Conservation (phyloP, 1,139 yeast species). For the Scheffersomyces lignicola region DNA sequence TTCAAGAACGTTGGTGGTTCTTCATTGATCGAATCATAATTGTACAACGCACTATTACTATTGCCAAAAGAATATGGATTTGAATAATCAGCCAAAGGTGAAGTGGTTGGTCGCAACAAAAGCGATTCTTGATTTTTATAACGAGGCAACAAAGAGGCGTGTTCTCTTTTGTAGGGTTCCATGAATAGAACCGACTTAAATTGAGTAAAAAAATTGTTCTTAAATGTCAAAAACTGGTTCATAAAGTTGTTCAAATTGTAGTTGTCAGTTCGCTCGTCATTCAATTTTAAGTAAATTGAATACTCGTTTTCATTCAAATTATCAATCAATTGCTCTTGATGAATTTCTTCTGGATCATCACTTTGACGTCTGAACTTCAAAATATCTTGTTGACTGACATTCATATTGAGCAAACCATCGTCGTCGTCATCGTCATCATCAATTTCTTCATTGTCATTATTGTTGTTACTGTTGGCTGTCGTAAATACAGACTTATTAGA, state of each 20-base stretch:
- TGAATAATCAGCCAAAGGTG: neutral
- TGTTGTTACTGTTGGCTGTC: slow-evolving; percentile 9
- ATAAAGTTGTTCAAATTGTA: slow-evolving; percentile 10
- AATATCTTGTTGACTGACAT: slow-evolving; percentile 4
- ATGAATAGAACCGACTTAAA: slow-evolving; percentile 1
- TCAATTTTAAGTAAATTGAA: slow-evolving; percentile 7
- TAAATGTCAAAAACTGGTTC: slow-evolving; percentile 11
- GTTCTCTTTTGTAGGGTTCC: slow-evolving; percentile 4
- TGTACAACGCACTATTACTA: slow-evolving; percentile 7
- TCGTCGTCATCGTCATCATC: slow-evolving; percentile 13
- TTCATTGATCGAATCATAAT: slow-evolving; percentile 33
- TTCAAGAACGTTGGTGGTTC: slow-evolving; percentile 23
- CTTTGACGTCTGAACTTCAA: slow-evolving; percentile 5
- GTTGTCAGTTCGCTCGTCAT: slow-evolving; percentile 3
- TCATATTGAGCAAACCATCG: slow-evolving; percentile 10
- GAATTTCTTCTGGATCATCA: slow-evolving; percentile 6
- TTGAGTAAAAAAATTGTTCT: slow-evolving; percentile 10
- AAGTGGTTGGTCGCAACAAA: neutral
- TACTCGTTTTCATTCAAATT: slow-evolving; percentile 7
- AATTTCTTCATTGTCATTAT: slow-evolving; percentile 14
- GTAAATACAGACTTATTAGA: slow-evolving; percentile 14
- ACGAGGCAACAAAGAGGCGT: slow-evolving; percentile 1
- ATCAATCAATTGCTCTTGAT: slow-evolving; percentile 3
- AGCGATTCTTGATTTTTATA: neutral
- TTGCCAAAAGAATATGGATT: neutral